Evolutionary conservation across 2,329 filamentous ascomycete species (phyloP), one percentile per base, ranked within the genome.

Genomic region (Helminthosporium solani): DNA sequence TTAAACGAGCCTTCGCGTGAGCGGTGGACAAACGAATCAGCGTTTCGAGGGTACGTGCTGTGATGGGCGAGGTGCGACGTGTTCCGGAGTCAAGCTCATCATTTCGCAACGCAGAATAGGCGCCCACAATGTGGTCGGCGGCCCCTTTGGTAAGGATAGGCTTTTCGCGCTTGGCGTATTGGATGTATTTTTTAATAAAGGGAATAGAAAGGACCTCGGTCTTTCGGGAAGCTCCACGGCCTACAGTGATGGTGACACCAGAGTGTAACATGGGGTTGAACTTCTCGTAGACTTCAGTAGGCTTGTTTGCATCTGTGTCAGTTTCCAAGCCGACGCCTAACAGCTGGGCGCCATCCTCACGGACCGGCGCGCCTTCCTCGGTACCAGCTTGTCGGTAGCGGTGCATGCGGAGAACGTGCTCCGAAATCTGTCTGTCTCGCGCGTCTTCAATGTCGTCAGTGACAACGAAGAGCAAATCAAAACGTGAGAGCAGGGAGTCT

Each of bases 121-220:
- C 88, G 25, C 89, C 82, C 30, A 91, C 85, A 63, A 99, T 95
- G 53, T 95, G 88, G 58, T 96, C 90, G 9, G 90, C 89, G 5
- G 94, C 92, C 35, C 90, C 90, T 65, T 94, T 90, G 0, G 91
- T 96, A 51, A 99, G 76, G 33, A 95, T 77, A 0, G 94, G 94
- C 79, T 90, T 95, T 65, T 94, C 80, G 28, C 83, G 87, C 76
- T 99, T 99, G 54, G 94, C 90, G 70, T 99, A 99, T 67, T 99
- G 94, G 36, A 99, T 95, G 71, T 96, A 99, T 74, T 99, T 99
- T 76, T 99, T 99, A 78, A 99, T 90, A 73, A 99, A 99, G 0
- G 91, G 88, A 50, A 99, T 96, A 73, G 88, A 95, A 43, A 99
- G 77, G 12, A 99, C 88, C 68, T 96, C 90, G 4, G 88, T 83